Evolutionary conservation across 1,284 basidiomycete genomes (phyloP).

Genomic region (Puccinia horiana): DNA sequence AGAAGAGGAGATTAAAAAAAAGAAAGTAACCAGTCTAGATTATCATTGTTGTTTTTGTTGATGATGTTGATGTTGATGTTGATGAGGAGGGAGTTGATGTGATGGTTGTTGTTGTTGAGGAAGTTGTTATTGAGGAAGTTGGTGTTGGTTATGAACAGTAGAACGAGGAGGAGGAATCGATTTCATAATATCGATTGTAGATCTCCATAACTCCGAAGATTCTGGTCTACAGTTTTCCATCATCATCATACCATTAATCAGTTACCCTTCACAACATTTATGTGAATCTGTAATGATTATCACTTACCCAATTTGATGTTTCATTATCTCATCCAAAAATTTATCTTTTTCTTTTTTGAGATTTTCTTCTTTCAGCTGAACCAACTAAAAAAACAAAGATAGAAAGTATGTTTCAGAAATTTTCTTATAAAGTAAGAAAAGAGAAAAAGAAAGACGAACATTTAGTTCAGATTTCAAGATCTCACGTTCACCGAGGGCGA

Average conservation of each 20-base stretch:
- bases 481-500: slow-evolving; percentile 36
- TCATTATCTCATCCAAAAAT: slow-evolving; percentile 39
- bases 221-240: slow-evolving; percentile 8
- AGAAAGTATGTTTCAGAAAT: not conserved
- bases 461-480: slow-evolving; percentile 30
- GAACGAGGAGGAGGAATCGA: not conserved
- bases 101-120: not conserved
- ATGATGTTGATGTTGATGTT: not conserved
- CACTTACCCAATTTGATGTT: slow-evolving; percentile 29
- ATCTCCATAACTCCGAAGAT: slow-evolving; percentile 17
- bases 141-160: not conserved
- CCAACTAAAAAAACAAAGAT: not conserved
- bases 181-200: not conserved
- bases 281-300: no score
- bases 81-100: not conserved
- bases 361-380: slow-evolving; percentile 14
- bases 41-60: no score
- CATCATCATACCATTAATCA: not conserved
- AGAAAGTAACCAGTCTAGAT: no score
- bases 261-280: no score
- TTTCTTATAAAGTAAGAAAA: not conserved
- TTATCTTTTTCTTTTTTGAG: slow-evolving; percentile 31
- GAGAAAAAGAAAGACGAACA: slow-evolving; percentile 9
- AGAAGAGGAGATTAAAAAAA: no score
- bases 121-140: not conserved